Evolutionary conservation across 768 basidiomycete species (phyloP).

Genomic region (Piloderma croceum): DNA sequence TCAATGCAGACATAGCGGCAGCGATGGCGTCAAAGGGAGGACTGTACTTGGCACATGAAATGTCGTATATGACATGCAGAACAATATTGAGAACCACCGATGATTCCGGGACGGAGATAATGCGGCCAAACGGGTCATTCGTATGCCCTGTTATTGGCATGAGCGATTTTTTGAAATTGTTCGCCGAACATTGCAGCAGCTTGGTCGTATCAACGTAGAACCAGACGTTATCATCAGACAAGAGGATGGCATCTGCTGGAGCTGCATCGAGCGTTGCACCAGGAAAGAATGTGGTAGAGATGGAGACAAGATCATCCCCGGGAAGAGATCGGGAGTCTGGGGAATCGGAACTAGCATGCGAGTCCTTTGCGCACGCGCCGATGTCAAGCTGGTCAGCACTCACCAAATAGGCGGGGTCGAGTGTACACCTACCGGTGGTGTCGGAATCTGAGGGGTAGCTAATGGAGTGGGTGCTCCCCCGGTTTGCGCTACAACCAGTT

Average conservation of each 20-base stretch:
- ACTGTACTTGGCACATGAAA: conserved; percentile 70
- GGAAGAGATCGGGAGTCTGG: too few relatives aligned
- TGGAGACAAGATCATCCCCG: conserved; percentile 15
- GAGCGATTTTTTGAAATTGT: conserved; percentile 57
- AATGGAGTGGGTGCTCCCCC: too few relatives aligned
- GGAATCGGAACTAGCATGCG: too few relatives aligned
- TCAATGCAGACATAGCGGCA: conserved; percentile 50
- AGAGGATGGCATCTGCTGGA: conserved; percentile 56
- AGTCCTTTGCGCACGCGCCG: too few relatives aligned
- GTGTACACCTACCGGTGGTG: too few relatives aligned
- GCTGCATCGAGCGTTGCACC: not conserved
- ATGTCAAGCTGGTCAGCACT: too few relatives aligned
- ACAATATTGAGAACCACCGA: conserved; percentile 66
- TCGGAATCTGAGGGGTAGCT: too few relatives aligned
- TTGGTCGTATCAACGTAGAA: conserved; percentile 71
- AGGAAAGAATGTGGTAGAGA: conserved; percentile 16
- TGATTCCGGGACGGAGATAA: conserved; percentile 56
- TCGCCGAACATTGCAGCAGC: conserved; percentile 55
- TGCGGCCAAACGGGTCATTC: conserved; percentile 40
- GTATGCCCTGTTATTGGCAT: conserved; percentile 35
- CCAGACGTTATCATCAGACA: conserved; percentile 76
- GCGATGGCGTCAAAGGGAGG: conserved; percentile 58
- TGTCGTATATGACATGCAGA: conserved; percentile 65
- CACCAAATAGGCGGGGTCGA: too few relatives aligned
- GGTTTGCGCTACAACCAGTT: too few relatives aligned